A percentile compares a stretch with the other conserved stretches of the same genome.
phyloP scores from a whole-genome alignment of 1,284 basidiomycete species.

The Abortiporus biennis region DNA sequence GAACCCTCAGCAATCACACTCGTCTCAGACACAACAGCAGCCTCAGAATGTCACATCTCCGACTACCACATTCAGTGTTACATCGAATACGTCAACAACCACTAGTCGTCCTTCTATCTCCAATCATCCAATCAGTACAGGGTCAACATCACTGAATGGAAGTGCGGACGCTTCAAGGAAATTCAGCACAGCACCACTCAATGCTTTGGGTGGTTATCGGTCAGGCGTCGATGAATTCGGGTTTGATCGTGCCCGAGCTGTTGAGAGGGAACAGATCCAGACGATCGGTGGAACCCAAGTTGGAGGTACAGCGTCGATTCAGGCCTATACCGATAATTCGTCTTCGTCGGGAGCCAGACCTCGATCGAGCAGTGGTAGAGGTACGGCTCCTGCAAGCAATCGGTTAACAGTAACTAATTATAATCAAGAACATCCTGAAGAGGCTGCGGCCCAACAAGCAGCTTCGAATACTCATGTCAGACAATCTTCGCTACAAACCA shows the following conservation, averaged over 20 bases:
- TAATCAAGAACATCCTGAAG: constrained; percentile 21
- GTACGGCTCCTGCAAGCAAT: constrained; percentile 6
- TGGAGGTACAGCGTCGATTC: constrained; percentile 7
- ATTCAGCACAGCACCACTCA: constrained; percentile 27
- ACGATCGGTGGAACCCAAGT: constrained; percentile 18
- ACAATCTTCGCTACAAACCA: constrained; percentile 15
- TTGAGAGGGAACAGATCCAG: constrained; percentile 11
- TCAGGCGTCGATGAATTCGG: constrained; percentile 22
- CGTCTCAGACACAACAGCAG: constrained; percentile 7
- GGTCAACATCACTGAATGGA: background rate
- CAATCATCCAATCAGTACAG: background rate
- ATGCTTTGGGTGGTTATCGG: constrained; percentile 8
- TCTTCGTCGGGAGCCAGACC: constrained; percentile 11
- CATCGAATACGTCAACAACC: background rate
- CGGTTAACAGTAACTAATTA: constrained; percentile 23
- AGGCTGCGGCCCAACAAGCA: constrained; percentile 14
- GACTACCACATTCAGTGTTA: background rate
- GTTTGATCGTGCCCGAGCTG: no score
- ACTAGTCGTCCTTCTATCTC: constrained; percentile 2
- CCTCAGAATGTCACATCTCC: constrained; percentile 1
- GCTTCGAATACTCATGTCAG: constrained; percentile 14
- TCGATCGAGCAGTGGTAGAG: constrained; percentile 16
- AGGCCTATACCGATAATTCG: constrained; percentile 7
- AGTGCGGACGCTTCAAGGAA: constrained; percentile 14
- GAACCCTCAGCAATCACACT: constrained; percentile 24